Percentiles rank a stretch among this genome's conserved stretches.
These are phyloP conservation scores for Leccinum sublutescens DNA, from an alignment of 768 basidiomycete genomes.

Conservation along the genomic window DNA sequence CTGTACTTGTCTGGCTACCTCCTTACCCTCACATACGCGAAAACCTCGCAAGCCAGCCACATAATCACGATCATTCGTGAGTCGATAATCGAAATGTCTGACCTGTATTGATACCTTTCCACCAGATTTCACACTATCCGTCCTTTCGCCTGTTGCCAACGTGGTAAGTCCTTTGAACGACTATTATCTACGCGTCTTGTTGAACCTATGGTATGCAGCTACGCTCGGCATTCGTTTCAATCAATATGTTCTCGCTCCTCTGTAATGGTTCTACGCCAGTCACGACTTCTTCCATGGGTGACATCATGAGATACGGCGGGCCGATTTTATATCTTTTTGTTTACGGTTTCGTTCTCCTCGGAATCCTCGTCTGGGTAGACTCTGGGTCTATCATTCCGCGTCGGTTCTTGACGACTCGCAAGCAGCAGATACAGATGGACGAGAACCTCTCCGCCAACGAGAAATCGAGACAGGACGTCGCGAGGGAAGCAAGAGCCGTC, in stretches of 20 bases:
- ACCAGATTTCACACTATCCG: constrained; percentile 62
- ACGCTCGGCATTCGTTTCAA: constrained; percentile 69
- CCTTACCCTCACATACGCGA: constrained; percentile 70
- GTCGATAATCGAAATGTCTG: constrained; percentile 9
- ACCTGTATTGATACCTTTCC: not conserved
- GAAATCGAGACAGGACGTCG: constrained; percentile 48
- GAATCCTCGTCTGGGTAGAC: constrained; percentile 67
- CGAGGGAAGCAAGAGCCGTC: constrained; percentile 49
- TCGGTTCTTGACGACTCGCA: constrained; percentile 26
- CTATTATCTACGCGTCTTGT: not conserved
- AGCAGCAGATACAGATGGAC: constrained; percentile 13
- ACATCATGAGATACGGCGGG: constrained; percentile 64
- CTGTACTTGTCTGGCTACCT: constrained; percentile 68
- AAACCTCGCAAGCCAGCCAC: constrained; percentile 48
- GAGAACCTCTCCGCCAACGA: constrained; percentile 14
- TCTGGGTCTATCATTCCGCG: constrained; percentile 59
- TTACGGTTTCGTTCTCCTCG: constrained; percentile 56
- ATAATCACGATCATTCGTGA: constrained; percentile 61
- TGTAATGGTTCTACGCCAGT: constrained; percentile 56
- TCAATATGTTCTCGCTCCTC: constrained; percentile 73
- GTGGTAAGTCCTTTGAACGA: constrained; percentile 44
- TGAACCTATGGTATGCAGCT: constrained; percentile 37
- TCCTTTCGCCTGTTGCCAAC: constrained; percentile 68
- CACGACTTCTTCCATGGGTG: constrained; percentile 46
- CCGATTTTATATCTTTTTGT: constrained; percentile 73